phyloP scores from a whole-genome alignment of 1,284 basidiomycete species.

The Leccinum ponderosum region DNA sequence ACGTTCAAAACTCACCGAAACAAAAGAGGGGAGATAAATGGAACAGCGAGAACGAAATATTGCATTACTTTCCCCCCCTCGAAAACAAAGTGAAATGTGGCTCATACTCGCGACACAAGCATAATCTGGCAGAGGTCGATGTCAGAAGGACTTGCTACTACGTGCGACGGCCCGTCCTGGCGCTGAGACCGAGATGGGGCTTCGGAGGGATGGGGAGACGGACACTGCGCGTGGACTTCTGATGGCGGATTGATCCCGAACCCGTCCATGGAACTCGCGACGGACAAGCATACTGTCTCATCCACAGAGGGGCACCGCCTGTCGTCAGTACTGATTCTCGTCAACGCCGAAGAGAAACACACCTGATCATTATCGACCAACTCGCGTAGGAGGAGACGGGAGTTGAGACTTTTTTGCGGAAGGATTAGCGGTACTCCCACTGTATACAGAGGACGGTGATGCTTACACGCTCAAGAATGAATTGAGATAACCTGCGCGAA shows the following conservation, averaged over 20 bases:
- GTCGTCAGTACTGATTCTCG: background rate
- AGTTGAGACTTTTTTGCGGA: constrained; percentile 31
- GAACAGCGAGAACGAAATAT: background rate
- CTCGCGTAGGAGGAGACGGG: constrained; percentile 30
- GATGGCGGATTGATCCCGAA: constrained; percentile 18
- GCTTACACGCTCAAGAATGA: constrained; percentile 36
- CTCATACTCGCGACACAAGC: constrained; percentile 18
- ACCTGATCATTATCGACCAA: constrained; percentile 31
- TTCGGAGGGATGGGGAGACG: constrained; percentile 6
- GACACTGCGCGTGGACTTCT: constrained; percentile 8
- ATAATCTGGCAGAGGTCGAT: constrained; percentile 14
- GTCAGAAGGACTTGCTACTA: background rate
- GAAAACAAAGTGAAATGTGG: background rate
- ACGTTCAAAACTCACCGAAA: background rate
- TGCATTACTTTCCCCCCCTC: background rate
- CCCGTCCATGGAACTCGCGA: constrained; percentile 21
- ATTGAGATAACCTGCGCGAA: constrained; percentile 28
- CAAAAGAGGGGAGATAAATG: background rate
- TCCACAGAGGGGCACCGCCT: no score
- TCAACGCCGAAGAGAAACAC: background rate
- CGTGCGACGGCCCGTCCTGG: background rate
- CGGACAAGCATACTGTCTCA: constrained; percentile 22
- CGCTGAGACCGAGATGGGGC: background rate
- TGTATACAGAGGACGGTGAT: background rate
- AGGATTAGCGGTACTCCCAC: background rate